phyloP scores from a whole-genome alignment of 2,329 filamentous ascomycete genomes.

The Sordariomycetes sp. region DNA sequence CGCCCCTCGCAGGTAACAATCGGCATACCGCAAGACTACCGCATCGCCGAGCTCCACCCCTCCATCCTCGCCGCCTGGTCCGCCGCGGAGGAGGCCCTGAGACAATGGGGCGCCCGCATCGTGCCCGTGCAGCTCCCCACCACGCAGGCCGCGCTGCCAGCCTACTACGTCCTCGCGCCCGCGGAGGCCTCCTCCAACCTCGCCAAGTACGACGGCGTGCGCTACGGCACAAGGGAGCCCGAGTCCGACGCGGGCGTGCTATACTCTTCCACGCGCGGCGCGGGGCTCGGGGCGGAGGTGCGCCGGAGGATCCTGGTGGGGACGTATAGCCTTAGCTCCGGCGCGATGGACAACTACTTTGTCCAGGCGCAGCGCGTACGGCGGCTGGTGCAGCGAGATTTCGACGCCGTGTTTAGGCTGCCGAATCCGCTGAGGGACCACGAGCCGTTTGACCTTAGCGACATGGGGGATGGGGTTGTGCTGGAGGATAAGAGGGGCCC shows the following conservation, averaged over 20 bases:
- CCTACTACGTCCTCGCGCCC: conserved; percentile 91
- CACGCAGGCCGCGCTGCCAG: conserved; percentile 73
- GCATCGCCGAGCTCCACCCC: conserved; percentile 66
- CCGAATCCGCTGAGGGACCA: conserved; percentile 52
- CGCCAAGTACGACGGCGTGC: conserved; percentile 93
- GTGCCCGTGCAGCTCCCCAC: conserved; percentile 69
- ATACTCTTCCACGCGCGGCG: conserved; percentile 63
- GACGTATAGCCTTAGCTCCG: conserved; percentile 78
- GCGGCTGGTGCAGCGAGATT: conserved; percentile 72
- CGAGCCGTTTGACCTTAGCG: conserved; percentile 40
- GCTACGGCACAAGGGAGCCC: conserved; percentile 56
- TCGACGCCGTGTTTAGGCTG: conserved; percentile 62
- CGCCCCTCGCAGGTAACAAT: conserved; percentile 26
- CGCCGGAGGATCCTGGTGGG: conserved; percentile 78
- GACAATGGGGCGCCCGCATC: conserved; percentile 53
- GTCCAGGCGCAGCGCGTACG: conserved; percentile 84
- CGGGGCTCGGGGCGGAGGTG: conserved; percentile 73
- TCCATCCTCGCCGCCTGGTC: conserved; percentile 59
- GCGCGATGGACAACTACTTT: conserved; percentile 93
- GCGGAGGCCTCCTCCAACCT: conserved; percentile 94
- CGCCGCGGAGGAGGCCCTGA: conserved; percentile 43
- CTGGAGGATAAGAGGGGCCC: conserved; percentile 44
- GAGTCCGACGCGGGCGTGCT: conserved; percentile 44
- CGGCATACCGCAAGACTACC: conserved; percentile 65
- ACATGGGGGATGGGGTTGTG: conserved; percentile 38